Base-by-base conservation (phyloP, 2,329 filamentous ascomycete species). In the Colletotrichum gloeosporioides region DNA sequence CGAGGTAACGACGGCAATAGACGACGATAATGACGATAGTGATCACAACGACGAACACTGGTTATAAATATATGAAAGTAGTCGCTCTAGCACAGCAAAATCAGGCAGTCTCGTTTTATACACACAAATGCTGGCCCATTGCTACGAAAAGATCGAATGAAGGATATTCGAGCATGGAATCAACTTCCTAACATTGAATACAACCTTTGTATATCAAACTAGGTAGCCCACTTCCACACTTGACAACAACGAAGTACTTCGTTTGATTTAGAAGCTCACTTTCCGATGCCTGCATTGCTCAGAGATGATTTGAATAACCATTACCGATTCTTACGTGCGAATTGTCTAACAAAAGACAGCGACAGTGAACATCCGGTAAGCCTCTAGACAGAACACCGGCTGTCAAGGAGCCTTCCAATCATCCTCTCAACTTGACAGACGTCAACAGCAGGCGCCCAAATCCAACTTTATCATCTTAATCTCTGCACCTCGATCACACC, bases 251-350 rank as follows among this genome's bases (percentile, higher is more conserved):
- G 0, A 22, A 53, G n/a, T 25, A 8, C 3, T 53, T 8, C 12
- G 4, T 49, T 49, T n/a, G 12, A 53, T 22, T 0, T 4, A 53
- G 3, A 22, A 13, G 10, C 44, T 13, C 44, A 4, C n/a, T 8
- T 53, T 53, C 0, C 4, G n/a, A 13, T 25, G 10, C 44, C 44
- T 53, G 44, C n/a, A 7, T 3, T 4, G 13, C n/a, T 53, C 44
- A 53, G n/a, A 53, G n/a, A 53, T 13, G 6, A 53, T 53, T 8
- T n/a, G 13, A 22, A 13, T n/a, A 6, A 53, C 1, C 8, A 0
- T n/a, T 2, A 13, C 3, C 13, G 1, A 15, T 25, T 0, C 10
- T 13, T 3, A 22, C 0, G 44, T 53, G 44, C 44, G 0, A 0
- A 53, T 13, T 3, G n/a, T 22, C 44, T 53, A 0, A 22, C 44